Evolutionary conservation across 2,329 filamentous ascomycete species (phyloP).

Genomic region (Xylariaceae sp.): DNA sequence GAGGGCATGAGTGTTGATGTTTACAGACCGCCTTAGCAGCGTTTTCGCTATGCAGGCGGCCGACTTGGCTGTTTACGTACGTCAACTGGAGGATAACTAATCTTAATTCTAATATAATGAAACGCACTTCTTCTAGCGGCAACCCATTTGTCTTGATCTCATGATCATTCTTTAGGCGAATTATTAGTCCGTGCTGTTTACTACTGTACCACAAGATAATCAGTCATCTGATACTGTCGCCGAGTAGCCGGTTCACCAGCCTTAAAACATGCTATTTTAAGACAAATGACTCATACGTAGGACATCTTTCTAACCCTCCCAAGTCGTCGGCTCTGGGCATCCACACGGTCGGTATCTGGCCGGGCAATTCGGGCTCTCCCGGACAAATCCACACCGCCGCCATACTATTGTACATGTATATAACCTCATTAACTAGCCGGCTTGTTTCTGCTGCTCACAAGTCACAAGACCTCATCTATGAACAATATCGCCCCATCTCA

Average conservation of each 20-base stretch:
- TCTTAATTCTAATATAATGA: conserved; percentile 34
- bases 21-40: conserved; percentile 11
- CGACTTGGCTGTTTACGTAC: conserved; percentile 14
- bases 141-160: neutral
- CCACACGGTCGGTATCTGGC: neutral
- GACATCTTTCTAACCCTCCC: neutral
- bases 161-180: neutral
- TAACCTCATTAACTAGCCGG: too few species aligned
- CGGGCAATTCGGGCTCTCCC: neutral
- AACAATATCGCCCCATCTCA: too few species aligned
- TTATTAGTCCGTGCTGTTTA: neutral
- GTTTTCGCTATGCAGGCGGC: conserved; percentile 21
- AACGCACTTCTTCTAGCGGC: conserved; percentile 19
- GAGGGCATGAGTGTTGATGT: conserved; percentile 28
- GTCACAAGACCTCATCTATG: too few species aligned
- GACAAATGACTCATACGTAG: neutral
- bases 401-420: neutral
- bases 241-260: too few species aligned
- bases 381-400: neutral
- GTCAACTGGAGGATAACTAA: conserved; percentile 32
- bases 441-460: too few species aligned
- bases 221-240: too few species aligned
- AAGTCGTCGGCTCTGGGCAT: neutral
- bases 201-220: too few species aligned
- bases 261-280: neutral